These are phyloP conservation scores for Acephala macrosclerotiorum DNA, from an alignment of 2,329 filamentous ascomycete genomes.

Conservation along the genomic window DNA sequence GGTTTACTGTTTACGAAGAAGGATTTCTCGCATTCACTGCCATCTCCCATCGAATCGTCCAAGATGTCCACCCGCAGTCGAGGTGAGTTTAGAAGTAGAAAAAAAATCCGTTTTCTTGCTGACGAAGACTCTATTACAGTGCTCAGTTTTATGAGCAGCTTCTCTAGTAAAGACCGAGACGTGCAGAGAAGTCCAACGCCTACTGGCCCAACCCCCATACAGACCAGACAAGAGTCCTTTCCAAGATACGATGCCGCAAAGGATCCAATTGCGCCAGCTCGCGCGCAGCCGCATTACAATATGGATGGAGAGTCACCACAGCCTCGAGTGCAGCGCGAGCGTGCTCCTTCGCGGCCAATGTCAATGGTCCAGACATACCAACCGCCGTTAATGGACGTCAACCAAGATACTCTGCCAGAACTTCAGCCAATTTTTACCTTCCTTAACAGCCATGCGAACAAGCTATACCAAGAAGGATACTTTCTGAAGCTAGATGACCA, in stretches of 20 bases:
- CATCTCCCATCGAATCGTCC: conserved; percentile 21
- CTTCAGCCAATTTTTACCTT: conserved; percentile 93
- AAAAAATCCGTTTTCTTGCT: conserved; percentile 17
- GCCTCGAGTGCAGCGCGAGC: conserved; percentile 48
- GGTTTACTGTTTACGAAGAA: conserved; percentile 20
- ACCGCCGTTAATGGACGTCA: conserved; percentile 85
- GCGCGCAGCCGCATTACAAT: conserved; percentile 27
- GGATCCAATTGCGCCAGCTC: conserved; percentile 11
- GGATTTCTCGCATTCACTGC: conserved; percentile 31
- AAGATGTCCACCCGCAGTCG: conserved; percentile 45
- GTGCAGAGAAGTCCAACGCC: conserved; percentile 44
- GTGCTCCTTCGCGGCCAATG: conserved; percentile 68
- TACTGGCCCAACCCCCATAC: conserved; percentile 34
- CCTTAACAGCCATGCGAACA: conserved; percentile 94
- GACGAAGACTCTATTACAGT: conserved; percentile 58
- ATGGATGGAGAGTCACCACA: conserved; percentile 34
- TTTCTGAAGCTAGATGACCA: conserved; percentile 97
- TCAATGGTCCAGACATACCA: conserved; percentile 90
- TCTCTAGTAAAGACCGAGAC: conserved; percentile 57
- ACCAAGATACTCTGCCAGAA: conserved; percentile 87
- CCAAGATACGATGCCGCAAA: conserved; percentile 49
- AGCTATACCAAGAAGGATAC: conserved; percentile 97
- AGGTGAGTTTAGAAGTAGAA: conserved; percentile 39
- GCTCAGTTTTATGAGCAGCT: conserved; percentile 86
- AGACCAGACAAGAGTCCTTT: conserved; percentile 31